phyloP scores from a whole-genome alignment of 768 basidiomycete species.

The Kwoniella dejecticola region DNA sequence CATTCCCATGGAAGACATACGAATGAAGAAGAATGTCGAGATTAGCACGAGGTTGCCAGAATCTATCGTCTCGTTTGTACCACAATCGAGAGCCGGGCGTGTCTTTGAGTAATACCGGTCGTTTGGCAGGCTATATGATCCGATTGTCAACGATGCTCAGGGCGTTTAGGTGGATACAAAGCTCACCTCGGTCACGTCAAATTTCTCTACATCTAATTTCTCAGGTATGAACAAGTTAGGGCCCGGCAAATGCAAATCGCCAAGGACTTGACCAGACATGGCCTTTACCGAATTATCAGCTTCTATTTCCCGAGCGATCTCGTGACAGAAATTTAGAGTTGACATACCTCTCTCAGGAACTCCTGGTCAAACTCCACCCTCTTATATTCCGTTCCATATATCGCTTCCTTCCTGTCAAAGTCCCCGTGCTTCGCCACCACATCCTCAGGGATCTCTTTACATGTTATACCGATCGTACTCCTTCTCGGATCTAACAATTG shows the following conservation, averaged over 20 bases:
- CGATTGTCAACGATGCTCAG: no score
- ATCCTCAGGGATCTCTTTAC: slow-evolving; percentile 66
- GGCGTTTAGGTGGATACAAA: neutral
- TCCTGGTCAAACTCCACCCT: slow-evolving; percentile 62
- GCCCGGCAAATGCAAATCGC: slow-evolving; percentile 73
- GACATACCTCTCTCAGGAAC: slow-evolving; percentile 61
- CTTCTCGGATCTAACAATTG: slow-evolving; percentile 67
- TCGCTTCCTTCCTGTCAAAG: slow-evolving; percentile 68
- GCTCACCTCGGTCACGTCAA: slow-evolving; percentile 66
- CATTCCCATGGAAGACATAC: slow-evolving; percentile 25
- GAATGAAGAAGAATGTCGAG: slow-evolving; percentile 62
- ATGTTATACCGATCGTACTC: slow-evolving; percentile 76
- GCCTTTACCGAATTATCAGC: slow-evolving; percentile 59
- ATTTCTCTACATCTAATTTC: slow-evolving; percentile 79
- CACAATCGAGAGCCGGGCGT: slow-evolving; percentile 74
- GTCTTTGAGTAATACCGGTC: slow-evolving; percentile 75
- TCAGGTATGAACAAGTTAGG: slow-evolving; percentile 90
- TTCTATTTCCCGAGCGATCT: neutral
- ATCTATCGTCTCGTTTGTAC: slow-evolving; percentile 96
- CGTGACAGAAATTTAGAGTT: neutral
- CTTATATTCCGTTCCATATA: slow-evolving; percentile 87
- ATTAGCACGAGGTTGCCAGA: slow-evolving; percentile 90
- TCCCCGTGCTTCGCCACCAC: slow-evolving; percentile 57
- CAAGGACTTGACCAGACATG: slow-evolving; percentile 60
- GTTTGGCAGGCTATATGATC: slow-evolving; percentile 66